Evolutionary conservation across 164 flowering plant genomes (phyloP).

Genomic region (Taxillus chinensis): DNA sequence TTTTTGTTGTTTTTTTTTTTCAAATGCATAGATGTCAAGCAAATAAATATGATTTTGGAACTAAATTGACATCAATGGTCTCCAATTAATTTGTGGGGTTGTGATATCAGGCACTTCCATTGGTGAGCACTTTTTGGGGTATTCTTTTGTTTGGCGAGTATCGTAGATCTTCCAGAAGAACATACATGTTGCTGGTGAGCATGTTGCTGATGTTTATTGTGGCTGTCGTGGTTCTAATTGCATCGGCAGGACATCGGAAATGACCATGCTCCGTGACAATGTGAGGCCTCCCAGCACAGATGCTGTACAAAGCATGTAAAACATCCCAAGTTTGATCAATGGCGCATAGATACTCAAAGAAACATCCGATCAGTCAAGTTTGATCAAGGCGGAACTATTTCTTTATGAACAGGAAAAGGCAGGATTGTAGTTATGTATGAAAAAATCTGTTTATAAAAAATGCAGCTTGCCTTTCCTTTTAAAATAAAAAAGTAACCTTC

Average conservation of each 20-base stretch:
- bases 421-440: too few relatives aligned
- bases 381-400: too few relatives aligned
- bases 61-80: not conserved
- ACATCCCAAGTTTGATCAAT: too few relatives aligned
- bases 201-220: slow-evolving; percentile 78
- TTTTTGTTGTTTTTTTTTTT: too few relatives aligned
- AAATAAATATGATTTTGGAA: not conserved
- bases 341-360: too few relatives aligned
- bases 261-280: not conserved
- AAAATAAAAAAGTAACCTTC: not conserved
- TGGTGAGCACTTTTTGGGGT: slow-evolving; percentile 95
- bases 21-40: not conserved
- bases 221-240: slow-evolving; percentile 81
- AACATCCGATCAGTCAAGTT: too few relatives aligned
- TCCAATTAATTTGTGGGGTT: not conserved
- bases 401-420: too few relatives aligned
- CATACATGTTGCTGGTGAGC: slow-evolving; percentile 52
- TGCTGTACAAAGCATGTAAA: not conserved
- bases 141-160: slow-evolving; percentile 85
- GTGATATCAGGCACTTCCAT: slow-evolving; percentile 72
- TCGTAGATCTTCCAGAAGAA: slow-evolving; percentile 66
- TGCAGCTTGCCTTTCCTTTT: too few relatives aligned
- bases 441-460: too few relatives aligned
- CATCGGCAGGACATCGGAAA: slow-evolving; percentile 73
- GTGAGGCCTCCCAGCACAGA: not conserved